Base-by-base conservation (phyloP, 148 eudicot species). In the Amaranthus cruentus region DNA sequence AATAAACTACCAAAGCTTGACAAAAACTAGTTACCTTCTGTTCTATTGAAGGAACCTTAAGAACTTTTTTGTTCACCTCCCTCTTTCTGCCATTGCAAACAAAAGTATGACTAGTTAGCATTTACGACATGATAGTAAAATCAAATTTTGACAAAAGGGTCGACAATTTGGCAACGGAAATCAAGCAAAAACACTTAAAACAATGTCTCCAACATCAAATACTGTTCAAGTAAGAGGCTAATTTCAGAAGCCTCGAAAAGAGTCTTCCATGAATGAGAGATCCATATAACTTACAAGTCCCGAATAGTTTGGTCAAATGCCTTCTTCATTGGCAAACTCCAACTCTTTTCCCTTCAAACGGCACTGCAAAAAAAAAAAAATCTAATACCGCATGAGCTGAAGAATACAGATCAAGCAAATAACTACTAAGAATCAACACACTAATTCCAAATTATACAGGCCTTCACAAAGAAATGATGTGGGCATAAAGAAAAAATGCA, bases 21-120 rank as follows among this genome's bases (percentile, higher is more conserved):
- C 9, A 21, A 21, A 70, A 18, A 28, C 7, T 8, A 6, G 18
- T 38, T 84, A 92, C 99, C 90, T 96, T 96, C 81, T 90, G 97
- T 69, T 96, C 99, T 61, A 96, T 71, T 11, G 96, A 87, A 69
- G 99, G 99, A 86, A 96, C 99, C 84, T 90, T 96, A 46, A 92
- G 97, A 85, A 96, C 99, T 83, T 95, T 96, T 82, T 92, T 96
- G 77, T 96, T 96, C 57, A 96, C 99, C 83, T 79, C 97, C 83
- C 99, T 90, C 85, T 90, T 95, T 75, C 99, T 96, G 89, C 85
- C 84, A 78, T n/a, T 50, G 73, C 55, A 71, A 46, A 57, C 65
- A 78, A 59, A 18, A 44, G 53, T 50, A 73, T 56, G 44, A 77
- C 43, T 38, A 61, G 18, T 65, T 28, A 70, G 68, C 69, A 76